Conservation (phyloP, 306 rosid species). For the Bauhinia variegata region DNA sequence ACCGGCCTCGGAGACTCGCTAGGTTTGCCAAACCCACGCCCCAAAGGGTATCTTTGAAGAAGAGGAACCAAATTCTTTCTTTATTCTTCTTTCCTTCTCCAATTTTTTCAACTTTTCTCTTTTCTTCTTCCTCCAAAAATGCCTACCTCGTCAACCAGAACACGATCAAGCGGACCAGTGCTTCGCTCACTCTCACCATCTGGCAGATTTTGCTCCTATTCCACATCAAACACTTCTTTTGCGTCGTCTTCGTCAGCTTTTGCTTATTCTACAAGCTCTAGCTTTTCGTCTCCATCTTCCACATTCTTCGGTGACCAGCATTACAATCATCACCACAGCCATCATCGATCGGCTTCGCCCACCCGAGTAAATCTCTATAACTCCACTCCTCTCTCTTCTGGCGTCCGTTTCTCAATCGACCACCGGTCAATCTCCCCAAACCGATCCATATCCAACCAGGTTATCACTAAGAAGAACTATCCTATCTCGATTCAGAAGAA, state of each 20-base stretch:
- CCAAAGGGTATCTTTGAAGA: conserved; percentile 57
- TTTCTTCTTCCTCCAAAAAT: conserved; percentile 28
- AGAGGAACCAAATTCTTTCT: background rate
- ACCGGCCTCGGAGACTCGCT: conserved; percentile 67
- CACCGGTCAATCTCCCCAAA: conserved; percentile 80
- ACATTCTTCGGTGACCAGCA: conserved; percentile 45
- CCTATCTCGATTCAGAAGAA: conserved; percentile 64
- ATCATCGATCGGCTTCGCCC: conserved; percentile 77
- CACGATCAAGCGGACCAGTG: conserved; percentile 75
- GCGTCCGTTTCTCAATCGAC: conserved; percentile 78
- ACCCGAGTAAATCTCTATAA: conserved; percentile 74
- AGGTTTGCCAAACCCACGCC: conserved; percentile 94
- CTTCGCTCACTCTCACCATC: conserved; percentile 75
- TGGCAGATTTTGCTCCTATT: conserved; percentile 61
- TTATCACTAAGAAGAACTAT: conserved; percentile 56
- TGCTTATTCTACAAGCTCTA: conserved; percentile 74
- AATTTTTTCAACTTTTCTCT: background rate
- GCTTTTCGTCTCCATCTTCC: conserved; percentile 58
- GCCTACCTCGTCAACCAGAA: conserved; percentile 61
- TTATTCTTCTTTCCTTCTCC: background rate
- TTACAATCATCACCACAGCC: conserved; percentile 38
- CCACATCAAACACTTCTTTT: conserved; percentile 49
- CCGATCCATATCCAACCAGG: conserved; percentile 64
- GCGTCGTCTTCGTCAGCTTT: conserved; percentile 63
- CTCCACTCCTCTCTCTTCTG: conserved; percentile 44